Conservation (phyloP, 202 grass and related monocot genomes). For the Digitaria exilis region DNA sequence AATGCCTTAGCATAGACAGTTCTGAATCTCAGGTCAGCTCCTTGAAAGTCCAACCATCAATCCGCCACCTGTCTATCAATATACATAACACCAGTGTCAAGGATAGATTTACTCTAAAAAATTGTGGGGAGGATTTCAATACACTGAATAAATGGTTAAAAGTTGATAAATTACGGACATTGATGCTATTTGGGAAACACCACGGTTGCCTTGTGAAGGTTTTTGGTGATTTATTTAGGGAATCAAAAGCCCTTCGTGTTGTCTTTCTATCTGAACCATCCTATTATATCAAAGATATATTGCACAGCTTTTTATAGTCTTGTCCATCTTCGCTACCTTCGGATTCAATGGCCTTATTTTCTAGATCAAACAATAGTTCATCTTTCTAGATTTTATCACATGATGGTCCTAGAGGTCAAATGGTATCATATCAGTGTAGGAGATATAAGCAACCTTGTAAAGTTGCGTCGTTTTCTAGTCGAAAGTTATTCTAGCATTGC, state of each 20-base stretch:
- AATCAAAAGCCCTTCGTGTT: neutral
- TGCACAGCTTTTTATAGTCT: neutral
- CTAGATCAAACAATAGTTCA: neutral
- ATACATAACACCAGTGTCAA: neutral
- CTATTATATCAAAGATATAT: neutral
- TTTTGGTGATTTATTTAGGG: neutral
- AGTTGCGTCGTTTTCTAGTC: neutral
- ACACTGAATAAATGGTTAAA: neutral
- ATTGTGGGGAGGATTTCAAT: neutral
- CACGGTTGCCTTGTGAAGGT: no score
- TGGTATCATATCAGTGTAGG: neutral
- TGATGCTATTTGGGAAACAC: neutral
- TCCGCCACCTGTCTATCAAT: neutral
- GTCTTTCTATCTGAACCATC: neutral
- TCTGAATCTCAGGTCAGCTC: neutral
- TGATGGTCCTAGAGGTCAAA: neutral
- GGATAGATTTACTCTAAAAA: neutral
- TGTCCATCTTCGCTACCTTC: slow-evolving; percentile 5
- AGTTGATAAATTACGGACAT: neutral
- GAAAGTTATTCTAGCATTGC: neutral
- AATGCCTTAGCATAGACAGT: neutral
- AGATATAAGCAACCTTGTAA: neutral
- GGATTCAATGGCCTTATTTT: neutral
- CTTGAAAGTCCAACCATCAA: neutral
- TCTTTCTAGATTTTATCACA: neutral